A percentile compares a stretch with the other conserved stretches of the same genome.
phyloP scores from a whole-genome alignment of 2,329 filamentous ascomycete species.

The Cercospora zeae-maydis region DNA sequence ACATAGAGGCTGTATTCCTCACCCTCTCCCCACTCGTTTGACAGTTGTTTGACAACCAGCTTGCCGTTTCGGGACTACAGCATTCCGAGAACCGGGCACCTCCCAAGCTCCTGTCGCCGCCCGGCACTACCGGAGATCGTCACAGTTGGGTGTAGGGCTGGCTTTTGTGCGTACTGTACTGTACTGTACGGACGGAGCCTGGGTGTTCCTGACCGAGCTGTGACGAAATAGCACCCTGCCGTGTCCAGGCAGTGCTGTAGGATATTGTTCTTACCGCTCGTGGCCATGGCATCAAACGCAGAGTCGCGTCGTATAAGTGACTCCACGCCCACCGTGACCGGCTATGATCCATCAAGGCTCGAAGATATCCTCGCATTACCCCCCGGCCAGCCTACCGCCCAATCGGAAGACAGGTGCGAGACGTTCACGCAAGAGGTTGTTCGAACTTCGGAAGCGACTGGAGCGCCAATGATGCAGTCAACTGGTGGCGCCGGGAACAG shows the following conservation, averaged over 20 bases:
- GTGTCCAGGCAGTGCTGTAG: neutral
- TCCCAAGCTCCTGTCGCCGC: too few relatives aligned
- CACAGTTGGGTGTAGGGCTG: neutral
- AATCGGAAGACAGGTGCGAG: conserved; percentile 13
- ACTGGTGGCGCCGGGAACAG: conserved; percentile 14
- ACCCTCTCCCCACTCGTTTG: neutral
- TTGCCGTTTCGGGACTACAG: neutral
- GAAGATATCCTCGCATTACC: conserved; percentile 12
- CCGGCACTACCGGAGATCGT: neutral
- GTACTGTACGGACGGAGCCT: conserved; percentile 3
- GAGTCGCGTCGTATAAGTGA: conserved; percentile 10
- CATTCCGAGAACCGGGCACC: neutral
- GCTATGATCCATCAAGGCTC: conserved; percentile 18
- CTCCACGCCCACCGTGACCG: conserved; percentile 11
- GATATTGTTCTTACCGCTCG: conserved; percentile 1
- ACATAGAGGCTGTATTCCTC: neutral
- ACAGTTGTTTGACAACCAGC: neutral
- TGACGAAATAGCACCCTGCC: neutral
- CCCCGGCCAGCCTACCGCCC: conserved; percentile 18
- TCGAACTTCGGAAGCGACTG: conserved; percentile 8
- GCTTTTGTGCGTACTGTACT: conserved; percentile 8
- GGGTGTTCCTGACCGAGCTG: conserved; percentile 1
- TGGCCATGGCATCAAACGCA: conserved; percentile 13
- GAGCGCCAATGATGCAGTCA: conserved; percentile 11
- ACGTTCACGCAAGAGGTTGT: conserved; percentile 4